A percentile compares a stretch with the other conserved stretches of the same genome.
phyloP scores from a whole-genome alignment of 768 basidiomycete genomes.

The Amanita polypyramis region DNA sequence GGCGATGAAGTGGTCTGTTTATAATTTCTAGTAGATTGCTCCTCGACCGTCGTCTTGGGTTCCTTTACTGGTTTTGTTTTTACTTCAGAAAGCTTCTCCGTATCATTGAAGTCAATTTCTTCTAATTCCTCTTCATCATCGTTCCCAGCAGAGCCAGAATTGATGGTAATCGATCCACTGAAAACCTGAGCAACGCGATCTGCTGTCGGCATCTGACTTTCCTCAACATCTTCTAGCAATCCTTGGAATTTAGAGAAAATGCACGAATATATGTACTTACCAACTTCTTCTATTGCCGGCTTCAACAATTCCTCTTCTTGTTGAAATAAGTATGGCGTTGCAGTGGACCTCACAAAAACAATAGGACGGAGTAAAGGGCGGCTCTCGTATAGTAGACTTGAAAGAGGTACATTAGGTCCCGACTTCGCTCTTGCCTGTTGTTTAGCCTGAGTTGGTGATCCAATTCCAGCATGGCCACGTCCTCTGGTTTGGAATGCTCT shows the following conservation, averaged over 20 bases:
- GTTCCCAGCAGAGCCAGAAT: conserved; percentile 3
- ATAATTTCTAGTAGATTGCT: conserved; percentile 9
- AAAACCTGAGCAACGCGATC: conserved; percentile 59
- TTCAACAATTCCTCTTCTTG: conserved; percentile 54
- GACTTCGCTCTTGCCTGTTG: conserved; percentile 16
- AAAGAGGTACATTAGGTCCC: conserved; percentile 37
- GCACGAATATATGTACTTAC: conserved; percentile 24
- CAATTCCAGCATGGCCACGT: conserved; percentile 13
- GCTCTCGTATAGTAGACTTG: conserved; percentile 42
- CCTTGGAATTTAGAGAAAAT: conserved; percentile 3
- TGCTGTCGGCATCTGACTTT: conserved; percentile 59
- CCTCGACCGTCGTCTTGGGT: conserved; percentile 3
- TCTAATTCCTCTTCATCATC: conserved; percentile 30
- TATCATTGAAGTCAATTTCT: conserved; percentile 59
- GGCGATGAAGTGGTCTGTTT: neutral
- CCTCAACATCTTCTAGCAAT: conserved; percentile 35
- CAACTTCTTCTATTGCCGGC: conserved; percentile 38
- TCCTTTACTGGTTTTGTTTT: conserved; percentile 11
- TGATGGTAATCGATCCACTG: conserved; percentile 22
- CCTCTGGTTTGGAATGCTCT: conserved; percentile 5
- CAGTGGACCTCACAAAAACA: conserved; percentile 51
- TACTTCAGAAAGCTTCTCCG: conserved; percentile 35
- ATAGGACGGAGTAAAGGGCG: conserved; percentile 60
- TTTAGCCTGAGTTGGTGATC: conserved; percentile 11
- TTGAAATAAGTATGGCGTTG: conserved; percentile 41